Conservation (phyloP, 148 eudicot genomes). For the Rhododendron molle region DNA sequence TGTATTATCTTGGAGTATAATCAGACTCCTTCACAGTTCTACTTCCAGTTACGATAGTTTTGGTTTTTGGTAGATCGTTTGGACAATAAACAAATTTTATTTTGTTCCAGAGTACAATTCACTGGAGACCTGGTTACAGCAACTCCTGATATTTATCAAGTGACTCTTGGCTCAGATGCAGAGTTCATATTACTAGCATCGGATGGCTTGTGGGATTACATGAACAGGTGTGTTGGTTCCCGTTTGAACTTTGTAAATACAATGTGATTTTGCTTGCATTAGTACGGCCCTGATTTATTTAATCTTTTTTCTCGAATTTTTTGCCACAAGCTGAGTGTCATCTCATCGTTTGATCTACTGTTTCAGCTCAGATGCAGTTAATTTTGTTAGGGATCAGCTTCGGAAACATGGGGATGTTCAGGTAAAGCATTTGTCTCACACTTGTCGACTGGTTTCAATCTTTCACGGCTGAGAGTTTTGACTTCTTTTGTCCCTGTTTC, state of each 20-base stretch:
- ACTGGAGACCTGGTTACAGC: conserved; percentile 70
- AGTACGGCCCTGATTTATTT: background rate
- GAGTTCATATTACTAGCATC: conserved; percentile 83
- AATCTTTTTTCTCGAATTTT: background rate
- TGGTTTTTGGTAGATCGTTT: background rate
- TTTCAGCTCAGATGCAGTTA: conserved; percentile 76
- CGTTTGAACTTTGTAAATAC: background rate
- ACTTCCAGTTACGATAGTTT: background rate
- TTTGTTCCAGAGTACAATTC: conserved; percentile 51
- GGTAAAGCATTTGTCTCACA: conserved; percentile 32
- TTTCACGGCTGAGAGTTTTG: background rate
- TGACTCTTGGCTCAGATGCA: conserved; percentile 63
- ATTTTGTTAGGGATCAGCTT: conserved; percentile 70
- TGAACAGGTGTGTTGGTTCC: conserved; percentile 53
- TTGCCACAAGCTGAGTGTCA: background rate
- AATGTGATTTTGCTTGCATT: background rate
- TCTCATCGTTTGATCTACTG: background rate
- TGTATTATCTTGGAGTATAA: background rate
- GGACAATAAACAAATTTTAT: background rate
- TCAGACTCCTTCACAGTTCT: background rate
- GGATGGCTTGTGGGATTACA: conserved; percentile 97
- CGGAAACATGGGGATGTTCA: conserved; percentile 85
- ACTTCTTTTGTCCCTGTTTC: conserved; percentile 13
- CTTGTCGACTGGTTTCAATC: background rate
- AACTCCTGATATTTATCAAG: conserved; percentile 70